Evolutionary conservation across 768 basidiomycete species (phyloP).

Genomic region (Suillus occidentalis): DNA sequence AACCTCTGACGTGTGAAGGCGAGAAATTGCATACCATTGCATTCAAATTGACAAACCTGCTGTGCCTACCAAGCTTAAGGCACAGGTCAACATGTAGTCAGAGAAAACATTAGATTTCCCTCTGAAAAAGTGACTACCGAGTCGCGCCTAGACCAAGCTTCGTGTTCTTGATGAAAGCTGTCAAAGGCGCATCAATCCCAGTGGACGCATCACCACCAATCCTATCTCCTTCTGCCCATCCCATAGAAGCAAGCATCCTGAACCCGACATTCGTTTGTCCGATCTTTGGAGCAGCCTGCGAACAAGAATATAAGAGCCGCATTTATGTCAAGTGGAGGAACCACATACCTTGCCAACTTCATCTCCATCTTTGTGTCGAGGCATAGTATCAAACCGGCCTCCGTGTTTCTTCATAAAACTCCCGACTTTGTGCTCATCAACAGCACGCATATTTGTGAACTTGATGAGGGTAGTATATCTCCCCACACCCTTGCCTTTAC

Average conservation of each 20-base stretch:
- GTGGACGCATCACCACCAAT: slow-evolving; percentile 61
- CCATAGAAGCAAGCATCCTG: slow-evolving; percentile 85
- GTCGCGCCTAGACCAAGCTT: slow-evolving; percentile 82
- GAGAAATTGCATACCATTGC: not conserved
- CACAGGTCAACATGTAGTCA: not conserved
- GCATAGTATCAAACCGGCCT: slow-evolving; percentile 34
- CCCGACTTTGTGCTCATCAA: slow-evolving; percentile 64
- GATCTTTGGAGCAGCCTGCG: slow-evolving; percentile 78
- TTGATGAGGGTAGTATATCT: slow-evolving; percentile 79
- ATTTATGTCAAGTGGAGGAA: not conserved
- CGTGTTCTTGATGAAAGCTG: slow-evolving; percentile 83
- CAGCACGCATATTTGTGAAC: slow-evolving; percentile 58
- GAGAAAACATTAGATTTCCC: not conserved
- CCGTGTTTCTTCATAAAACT: slow-evolving; percentile 38
- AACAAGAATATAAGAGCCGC: slow-evolving; percentile 5
- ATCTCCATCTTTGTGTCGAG: slow-evolving; percentile 77
- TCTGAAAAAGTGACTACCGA: slow-evolving; percentile 3
- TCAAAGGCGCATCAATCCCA: slow-evolving; percentile 75
- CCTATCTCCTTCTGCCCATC: slow-evolving; percentile 80
- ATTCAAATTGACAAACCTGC: not conserved
- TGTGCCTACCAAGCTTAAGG: not conserved
- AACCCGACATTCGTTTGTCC: slow-evolving; percentile 82
- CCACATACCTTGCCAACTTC: slow-evolving; percentile 74
- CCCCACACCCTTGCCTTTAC: slow-evolving; percentile 64
- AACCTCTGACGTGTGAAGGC: not conserved